Evolutionary conservation across 139 green algal genomes (phyloP), one percentile per base, ranked within the genome.

Genomic region (Marvania coccoides): DNA sequence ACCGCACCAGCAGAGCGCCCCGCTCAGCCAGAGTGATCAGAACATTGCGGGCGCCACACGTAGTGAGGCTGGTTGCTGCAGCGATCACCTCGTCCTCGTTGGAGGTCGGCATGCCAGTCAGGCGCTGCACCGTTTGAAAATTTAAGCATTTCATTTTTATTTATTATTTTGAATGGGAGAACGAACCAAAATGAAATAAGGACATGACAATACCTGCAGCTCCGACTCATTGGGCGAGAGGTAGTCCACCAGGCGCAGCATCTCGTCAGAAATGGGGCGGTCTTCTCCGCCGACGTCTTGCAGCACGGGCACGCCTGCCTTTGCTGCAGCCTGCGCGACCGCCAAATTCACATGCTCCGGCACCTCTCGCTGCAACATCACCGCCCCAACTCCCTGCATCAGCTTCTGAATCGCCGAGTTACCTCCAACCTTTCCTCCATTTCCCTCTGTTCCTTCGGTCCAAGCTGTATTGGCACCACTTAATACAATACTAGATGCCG

Each of bases 311-410:
- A 89, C 67, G 28, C 72, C 70, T 0, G 71, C 78, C 0, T 55
- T 67, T 13, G 69, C 59, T 7, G 76, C 82, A 8, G 70, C 79
- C 7, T 47, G 29, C 2, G 80, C 83, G 33, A 79, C 69, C 7
- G 67, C 75, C 13, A 77, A 29, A 42, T 93, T 93, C 28, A 93
- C 83, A 3, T 66, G 58, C 58, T 91, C 79, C 2, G 86, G 86
- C 10, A 92, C 58, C 70, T 93, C 86, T 13, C 83, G 66, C 59
- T 93, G 86, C 55, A 93, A 70, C 75, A 92, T 39, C 68, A 92
- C 42, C 29, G 63, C 76, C 2, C 58, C 77, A 0, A 72, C 65
- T n/a, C 62, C 56, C 8, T n/a, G 1, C 24, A 78, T 31, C 34
- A 72, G 60, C 26, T 40, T 31, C 2, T 33, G 54, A 42, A 33